Percentiles rank a stretch among this genome's conserved stretches.
phyloP scores from a whole-genome alignment of 768 basidiomycete genomes.

The Agaricus subrufescens region DNA sequence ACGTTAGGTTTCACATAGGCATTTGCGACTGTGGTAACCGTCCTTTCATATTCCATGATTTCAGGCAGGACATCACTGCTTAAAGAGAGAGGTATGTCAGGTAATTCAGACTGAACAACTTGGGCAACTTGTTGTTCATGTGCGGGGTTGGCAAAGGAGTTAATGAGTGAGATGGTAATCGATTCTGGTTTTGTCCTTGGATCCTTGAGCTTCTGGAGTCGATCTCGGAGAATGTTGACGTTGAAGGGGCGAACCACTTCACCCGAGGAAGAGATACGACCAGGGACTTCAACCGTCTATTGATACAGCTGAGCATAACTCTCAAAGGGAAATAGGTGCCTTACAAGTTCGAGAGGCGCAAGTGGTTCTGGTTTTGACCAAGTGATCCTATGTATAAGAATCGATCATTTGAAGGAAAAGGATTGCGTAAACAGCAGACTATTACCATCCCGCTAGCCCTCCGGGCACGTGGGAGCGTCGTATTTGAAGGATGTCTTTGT shows the following conservation, averaged over 20 bases:
- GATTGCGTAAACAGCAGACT: slow-evolving; percentile 3
- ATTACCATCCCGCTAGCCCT: slow-evolving; percentile 20
- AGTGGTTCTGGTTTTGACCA: slow-evolving; percentile 24
- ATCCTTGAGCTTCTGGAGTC: slow-evolving; percentile 15
- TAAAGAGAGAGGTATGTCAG: slow-evolving; percentile 19
- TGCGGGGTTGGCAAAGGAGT: slow-evolving; percentile 20
- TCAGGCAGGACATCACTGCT: slow-evolving; percentile 21
- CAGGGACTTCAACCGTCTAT: slow-evolving; percentile 24
- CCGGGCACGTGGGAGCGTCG: slow-evolving; percentile 17
- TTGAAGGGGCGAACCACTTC: slow-evolving; percentile 21
- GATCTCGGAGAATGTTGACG: slow-evolving; percentile 13
- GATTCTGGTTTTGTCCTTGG: slow-evolving; percentile 16
- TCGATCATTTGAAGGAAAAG: slow-evolving; percentile 3
- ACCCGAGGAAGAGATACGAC: slow-evolving; percentile 23
- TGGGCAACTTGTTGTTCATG: slow-evolving; percentile 18
- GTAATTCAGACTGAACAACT: slow-evolving; percentile 19
- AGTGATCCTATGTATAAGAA: slow-evolving; percentile 18
- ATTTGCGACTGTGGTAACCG: slow-evolving; percentile 23
- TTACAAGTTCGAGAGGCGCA: slow-evolving; percentile 23
- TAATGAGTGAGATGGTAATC: slow-evolving; percentile 22
- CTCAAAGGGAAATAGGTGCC: neutral
- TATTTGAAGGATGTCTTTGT: slow-evolving; percentile 16
- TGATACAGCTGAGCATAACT: neutral
- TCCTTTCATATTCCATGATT: slow-evolving; percentile 23
- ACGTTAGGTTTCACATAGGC: slow-evolving; percentile 24